These are phyloP conservation scores for Fusarium musae DNA, from an alignment of 2,329 filamentous ascomycete genomes.

Conservation along the genomic window DNA sequence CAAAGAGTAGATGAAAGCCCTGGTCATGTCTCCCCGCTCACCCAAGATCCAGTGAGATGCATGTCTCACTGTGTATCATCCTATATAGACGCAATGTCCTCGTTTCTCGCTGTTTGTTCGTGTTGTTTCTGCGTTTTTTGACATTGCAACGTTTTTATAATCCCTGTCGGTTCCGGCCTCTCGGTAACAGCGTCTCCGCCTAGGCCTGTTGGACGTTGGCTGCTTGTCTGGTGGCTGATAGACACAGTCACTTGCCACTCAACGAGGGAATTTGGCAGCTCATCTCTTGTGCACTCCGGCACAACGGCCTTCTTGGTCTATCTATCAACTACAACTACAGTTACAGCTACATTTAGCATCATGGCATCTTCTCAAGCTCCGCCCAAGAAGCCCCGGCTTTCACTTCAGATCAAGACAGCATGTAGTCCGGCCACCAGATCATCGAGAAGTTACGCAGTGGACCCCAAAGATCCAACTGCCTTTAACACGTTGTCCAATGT, in stretches of 20 bases:
- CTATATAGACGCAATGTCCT: slow-evolving; percentile 46
- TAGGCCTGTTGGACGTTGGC: slow-evolving; percentile 30
- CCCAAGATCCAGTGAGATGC: slow-evolving; percentile 21
- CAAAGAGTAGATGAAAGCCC: slow-evolving; percentile 11
- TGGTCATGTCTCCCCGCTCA: slow-evolving; percentile 15
- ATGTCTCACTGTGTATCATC: slow-evolving; percentile 26
- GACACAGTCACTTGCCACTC: slow-evolving; percentile 16
- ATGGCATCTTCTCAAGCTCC: slow-evolving; percentile 54
- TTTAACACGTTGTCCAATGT: slow-evolving; percentile 76
- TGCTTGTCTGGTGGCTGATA: slow-evolving; percentile 35
- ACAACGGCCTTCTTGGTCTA: neutral
- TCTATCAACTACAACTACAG: slow-evolving; percentile 10
- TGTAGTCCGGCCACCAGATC: slow-evolving; percentile 52
- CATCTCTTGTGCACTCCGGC: slow-evolving; percentile 5
- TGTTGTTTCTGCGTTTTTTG: slow-evolving; percentile 34
- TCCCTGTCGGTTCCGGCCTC: slow-evolving; percentile 41
- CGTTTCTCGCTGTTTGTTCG: slow-evolving; percentile 36
- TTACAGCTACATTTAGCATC: slow-evolving; percentile 16
- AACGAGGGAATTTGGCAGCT: slow-evolving; percentile 2
- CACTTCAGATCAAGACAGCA: slow-evolving; percentile 64
- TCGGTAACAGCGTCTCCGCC: slow-evolving; percentile 35
- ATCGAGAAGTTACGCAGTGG: slow-evolving; percentile 50
- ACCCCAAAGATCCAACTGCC: slow-evolving; percentile 69
- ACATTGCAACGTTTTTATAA: slow-evolving; percentile 33
- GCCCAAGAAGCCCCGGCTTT: slow-evolving; percentile 65